Evolutionary conservation across 169 alveolate species (phyloP).

Genomic region (Cryptosporidium ubiquitum): DNA sequence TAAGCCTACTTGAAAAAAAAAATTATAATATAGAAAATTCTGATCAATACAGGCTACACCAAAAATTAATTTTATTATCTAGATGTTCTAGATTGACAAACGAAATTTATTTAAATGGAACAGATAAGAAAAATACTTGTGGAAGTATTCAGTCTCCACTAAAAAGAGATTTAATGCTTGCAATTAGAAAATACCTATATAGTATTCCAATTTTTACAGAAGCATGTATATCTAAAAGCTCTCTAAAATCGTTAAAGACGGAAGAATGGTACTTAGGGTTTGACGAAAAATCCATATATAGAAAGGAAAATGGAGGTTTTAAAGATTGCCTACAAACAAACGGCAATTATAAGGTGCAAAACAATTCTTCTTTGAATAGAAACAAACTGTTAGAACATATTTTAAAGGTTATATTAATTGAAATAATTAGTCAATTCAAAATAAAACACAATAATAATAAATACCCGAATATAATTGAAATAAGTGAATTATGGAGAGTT

Average conservation of each 20-base stretch:
- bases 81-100: constrained; percentile 50
- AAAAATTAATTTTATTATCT: constrained; percentile 45
- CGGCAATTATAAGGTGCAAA: background rate
- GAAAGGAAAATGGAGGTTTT: background rate
- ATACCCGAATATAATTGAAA: constrained; percentile 22
- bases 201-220: constrained; percentile 41
- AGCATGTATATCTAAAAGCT: constrained; percentile 43
- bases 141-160: background rate
- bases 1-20: constrained; percentile 23
- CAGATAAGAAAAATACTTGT: background rate
- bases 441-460: background rate
- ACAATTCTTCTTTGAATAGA: background rate
- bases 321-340: background rate
- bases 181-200: constrained; percentile 45
- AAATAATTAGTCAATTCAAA: constrained; percentile 27
- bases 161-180: constrained; percentile 4
- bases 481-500: constrained; percentile 29
- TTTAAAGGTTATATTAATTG: constrained; percentile 17
- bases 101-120: constrained; percentile 9
- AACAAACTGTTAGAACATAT: background rate
- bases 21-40: background rate
- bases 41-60: constrained; percentile 25
- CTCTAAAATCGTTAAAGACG: constrained; percentile 2
- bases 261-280: background rate
- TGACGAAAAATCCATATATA: background rate